Percentiles rank a stretch among this genome's conserved stretches.
phyloP scores from a whole-genome alignment of 2,329 filamentous ascomycete genomes.

The Nigrospora osmanthi region DNA sequence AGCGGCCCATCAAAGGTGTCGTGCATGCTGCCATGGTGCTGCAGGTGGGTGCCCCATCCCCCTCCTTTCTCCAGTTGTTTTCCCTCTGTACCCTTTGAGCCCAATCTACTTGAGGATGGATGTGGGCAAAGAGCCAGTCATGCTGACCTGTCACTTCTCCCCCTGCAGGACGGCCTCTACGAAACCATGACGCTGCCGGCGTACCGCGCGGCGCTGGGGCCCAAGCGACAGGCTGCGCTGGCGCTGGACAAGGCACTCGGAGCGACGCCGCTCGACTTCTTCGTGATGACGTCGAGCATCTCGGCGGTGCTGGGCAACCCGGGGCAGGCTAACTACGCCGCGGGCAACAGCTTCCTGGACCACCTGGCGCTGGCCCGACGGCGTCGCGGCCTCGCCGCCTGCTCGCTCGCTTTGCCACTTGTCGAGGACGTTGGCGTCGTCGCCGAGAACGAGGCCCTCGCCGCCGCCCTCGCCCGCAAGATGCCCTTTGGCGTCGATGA shows the following conservation, averaged over 20 bases:
- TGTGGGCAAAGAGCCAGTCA: neutral
- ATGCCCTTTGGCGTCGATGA: conserved; percentile 6
- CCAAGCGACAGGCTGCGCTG: conserved; percentile 1
- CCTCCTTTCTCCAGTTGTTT: too few species aligned
- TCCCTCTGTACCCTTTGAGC: too few species aligned
- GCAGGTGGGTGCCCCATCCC: conserved; percentile 10
- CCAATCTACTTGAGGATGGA: too few species aligned
- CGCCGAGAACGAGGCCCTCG: conserved; percentile 13
- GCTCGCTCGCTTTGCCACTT: conserved; percentile 1
- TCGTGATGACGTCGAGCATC: conserved; percentile 16
- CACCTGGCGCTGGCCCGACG: conserved; percentile 8
- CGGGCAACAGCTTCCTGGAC: conserved; percentile 22
- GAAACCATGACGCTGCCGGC: neutral
- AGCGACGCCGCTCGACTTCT: conserved; percentile 20
- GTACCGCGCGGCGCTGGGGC: neutral
- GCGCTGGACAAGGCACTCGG: neutral
- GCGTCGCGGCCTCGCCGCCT: neutral
- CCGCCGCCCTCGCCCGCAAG: conserved; percentile 2
- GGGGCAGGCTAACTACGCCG: conserved; percentile 19
- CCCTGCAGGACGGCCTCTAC: neutral
- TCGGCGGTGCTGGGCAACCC: conserved; percentile 13
- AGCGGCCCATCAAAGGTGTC: conserved; percentile 10
- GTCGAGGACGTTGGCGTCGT: conserved; percentile 7
- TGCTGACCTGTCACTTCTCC: neutral
- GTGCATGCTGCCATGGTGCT: conserved; percentile 23